Conservation (phyloP, 768 basidiomycete species). For the Termitomyces sp. region DNA sequence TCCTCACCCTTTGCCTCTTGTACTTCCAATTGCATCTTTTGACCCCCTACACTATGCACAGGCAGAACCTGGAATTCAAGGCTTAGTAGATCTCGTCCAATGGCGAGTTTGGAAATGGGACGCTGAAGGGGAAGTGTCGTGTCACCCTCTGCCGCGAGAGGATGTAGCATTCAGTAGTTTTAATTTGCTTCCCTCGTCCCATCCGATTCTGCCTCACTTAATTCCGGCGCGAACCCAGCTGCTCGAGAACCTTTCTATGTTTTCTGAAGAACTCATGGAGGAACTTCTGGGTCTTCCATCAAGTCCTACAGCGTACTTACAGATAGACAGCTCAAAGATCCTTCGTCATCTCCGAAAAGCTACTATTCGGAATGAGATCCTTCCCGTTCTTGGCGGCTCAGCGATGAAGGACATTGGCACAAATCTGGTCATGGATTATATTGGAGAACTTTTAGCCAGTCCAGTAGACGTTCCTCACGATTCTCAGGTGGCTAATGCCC, state of each 20-base stretch:
- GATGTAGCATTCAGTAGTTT: conserved; percentile 34
- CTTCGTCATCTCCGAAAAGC: conserved; percentile 62
- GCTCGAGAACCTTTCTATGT: conserved; percentile 76
- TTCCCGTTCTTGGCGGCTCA: conserved; percentile 82
- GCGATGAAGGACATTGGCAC: conserved; percentile 80
- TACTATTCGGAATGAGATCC: conserved; percentile 56
- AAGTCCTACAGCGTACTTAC: conserved; percentile 59
- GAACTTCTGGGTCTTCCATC: conserved; percentile 51
- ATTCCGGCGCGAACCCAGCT: conserved; percentile 62
- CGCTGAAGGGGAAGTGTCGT: conserved; percentile 36
- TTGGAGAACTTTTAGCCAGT: conserved; percentile 73
- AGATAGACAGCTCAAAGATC: conserved; percentile 46
- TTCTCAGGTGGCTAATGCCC: conserved; percentile 36
- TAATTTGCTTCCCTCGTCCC: conserved; percentile 44
- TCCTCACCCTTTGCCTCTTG: conserved; percentile 61
- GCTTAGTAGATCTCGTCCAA: conserved; percentile 75
- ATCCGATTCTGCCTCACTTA: conserved; percentile 67
- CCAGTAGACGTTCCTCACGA: conserved; percentile 61
- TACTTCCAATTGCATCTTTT: conserved; percentile 78
- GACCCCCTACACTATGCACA: conserved; percentile 54
- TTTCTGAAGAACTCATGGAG: conserved; percentile 78
- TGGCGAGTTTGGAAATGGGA: conserved; percentile 83
- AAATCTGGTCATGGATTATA: conserved; percentile 74
- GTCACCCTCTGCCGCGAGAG: conserved; percentile 46
- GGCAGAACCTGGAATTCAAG: conserved; percentile 82